Percentiles rank a stretch among this genome's conserved stretches.
Evolutionary conservation across 257 asterid species (phyloP).

Genomic region (Apocynum venetum): DNA sequence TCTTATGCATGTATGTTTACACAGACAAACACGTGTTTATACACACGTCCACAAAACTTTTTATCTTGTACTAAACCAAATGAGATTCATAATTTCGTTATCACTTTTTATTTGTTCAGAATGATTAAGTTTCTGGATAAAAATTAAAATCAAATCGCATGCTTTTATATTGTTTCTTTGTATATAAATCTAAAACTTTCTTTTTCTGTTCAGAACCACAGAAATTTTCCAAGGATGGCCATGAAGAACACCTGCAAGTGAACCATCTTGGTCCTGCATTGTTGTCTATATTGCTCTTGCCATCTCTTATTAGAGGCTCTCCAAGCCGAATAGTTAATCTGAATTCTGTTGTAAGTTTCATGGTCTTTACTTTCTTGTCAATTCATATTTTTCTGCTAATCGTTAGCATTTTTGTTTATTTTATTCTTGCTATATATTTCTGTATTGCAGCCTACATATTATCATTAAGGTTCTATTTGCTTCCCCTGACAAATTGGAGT

Average conservation of each 20-base stretch:
- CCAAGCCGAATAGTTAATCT: conserved; percentile 90
- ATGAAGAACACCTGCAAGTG: conserved; percentile 95
- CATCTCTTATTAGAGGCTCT: conserved; percentile 89
- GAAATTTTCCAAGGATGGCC: conserved; percentile 73
- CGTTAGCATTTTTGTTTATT: background rate
- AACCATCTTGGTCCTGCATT: conserved; percentile 98
- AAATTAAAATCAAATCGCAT: background rate
- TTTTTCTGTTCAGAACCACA: conserved; percentile 65
- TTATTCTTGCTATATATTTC: background rate
- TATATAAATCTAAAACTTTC: conserved; percentile 4
- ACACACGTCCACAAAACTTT: background rate
- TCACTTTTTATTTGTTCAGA: background rate
- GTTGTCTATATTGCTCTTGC: conserved; percentile 82
- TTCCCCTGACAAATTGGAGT: background rate
- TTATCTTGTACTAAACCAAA: background rate
- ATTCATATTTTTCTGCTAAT: background rate
- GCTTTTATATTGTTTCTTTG: background rate
- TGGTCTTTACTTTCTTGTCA: background rate
- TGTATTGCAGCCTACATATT: background rate
- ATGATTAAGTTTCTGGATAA: background rate
- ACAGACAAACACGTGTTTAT: background rate
- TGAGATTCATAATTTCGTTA: background rate
- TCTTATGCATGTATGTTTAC: background rate
- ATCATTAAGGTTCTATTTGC: background rate
- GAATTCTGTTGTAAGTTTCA: conserved; percentile 74